A percentile compares a stretch with the other conserved stretches of the same genome.
phyloP scores from a whole-genome alignment of 768 basidiomycete genomes.

The Jaapia argillacea region DNA sequence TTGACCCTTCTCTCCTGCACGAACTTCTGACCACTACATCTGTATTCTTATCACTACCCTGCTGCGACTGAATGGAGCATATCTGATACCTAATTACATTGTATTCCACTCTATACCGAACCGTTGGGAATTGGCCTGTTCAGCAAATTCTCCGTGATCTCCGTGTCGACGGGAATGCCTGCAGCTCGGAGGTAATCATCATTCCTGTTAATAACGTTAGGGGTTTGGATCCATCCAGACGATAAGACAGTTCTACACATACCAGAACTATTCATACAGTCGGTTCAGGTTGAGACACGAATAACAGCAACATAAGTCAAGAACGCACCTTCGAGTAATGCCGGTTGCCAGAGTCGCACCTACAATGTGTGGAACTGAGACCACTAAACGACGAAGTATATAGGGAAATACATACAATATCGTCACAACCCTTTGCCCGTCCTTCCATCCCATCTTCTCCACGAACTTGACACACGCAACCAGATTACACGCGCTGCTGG shows the following conservation, averaged over 20 bases:
- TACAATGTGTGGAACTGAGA: conserved; percentile 22
- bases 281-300: neutral
- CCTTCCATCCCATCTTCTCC: conserved; percentile 56
- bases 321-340: conserved; percentile 86
- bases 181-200: conserved; percentile 36
- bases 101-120: too few relatives aligned
- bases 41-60: too few relatives aligned
- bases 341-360: conserved; percentile 84
- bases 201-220: too few relatives aligned
- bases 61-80: too few relatives aligned
- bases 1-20: too few relatives aligned
- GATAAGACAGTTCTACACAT: too few relatives aligned
- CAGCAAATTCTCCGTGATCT: conserved; percentile 31
- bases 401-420: conserved; percentile 82
- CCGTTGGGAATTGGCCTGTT: too few relatives aligned
- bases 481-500: conserved; percentile 92
- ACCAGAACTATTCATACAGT: conserved; percentile 32
- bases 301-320: neutral
- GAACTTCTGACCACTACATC: too few relatives aligned
- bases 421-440: conserved; percentile 71
- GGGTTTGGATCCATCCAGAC: conserved; percentile 1
- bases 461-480: conserved; percentile 83
- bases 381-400: too few relatives aligned
- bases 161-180: conserved; percentile 29
- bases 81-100: too few relatives aligned